Evolutionary conservation across 257 asterid species (phyloP).

Genomic region (Eustoma russellianum): DNA sequence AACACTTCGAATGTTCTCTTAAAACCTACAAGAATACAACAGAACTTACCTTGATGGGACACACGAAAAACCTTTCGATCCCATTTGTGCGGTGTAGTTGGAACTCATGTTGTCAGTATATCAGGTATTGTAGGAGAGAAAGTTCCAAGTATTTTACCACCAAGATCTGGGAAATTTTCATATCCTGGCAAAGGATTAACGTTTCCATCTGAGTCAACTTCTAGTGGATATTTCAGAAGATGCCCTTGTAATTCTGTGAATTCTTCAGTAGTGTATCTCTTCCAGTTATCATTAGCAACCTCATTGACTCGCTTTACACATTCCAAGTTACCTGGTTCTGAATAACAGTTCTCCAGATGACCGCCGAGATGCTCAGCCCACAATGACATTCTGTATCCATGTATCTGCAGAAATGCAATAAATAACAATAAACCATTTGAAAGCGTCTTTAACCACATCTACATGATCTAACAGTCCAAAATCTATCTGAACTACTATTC

Average conservation of each 20-base stretch:
- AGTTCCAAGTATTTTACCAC: slow-evolving; percentile 74
- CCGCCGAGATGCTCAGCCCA: slow-evolving; percentile 89
- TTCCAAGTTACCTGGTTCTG: slow-evolving; percentile 47
- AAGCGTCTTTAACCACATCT: no score
- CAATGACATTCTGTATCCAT: slow-evolving; percentile 80
- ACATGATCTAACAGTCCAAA: no score
- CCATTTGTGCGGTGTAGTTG: not conserved
- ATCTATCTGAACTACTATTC: no score
- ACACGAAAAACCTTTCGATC: no score
- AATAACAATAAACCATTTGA: not conserved
- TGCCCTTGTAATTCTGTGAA: slow-evolving; percentile 58
- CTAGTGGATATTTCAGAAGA: slow-evolving; percentile 75
- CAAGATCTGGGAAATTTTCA: slow-evolving; percentile 76
- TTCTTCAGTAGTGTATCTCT: slow-evolving; percentile 31
- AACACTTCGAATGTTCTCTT: no score
- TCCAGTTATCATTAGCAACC: slow-evolving; percentile 64
- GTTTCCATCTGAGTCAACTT: slow-evolving; percentile 52
- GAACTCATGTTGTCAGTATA: slow-evolving; percentile 50
- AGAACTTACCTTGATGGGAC: no score
- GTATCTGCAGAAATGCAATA: slow-evolving; percentile 55
- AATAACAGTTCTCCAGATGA: slow-evolving; percentile 31
- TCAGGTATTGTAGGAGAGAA: slow-evolving; percentile 61
- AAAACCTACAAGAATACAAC: no score
- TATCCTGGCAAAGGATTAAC: slow-evolving; percentile 47
- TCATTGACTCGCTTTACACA: slow-evolving; percentile 58